Base-by-base conservation (phyloP, 805 yeast genomes). In the Millerozyma acaciae region DNA sequence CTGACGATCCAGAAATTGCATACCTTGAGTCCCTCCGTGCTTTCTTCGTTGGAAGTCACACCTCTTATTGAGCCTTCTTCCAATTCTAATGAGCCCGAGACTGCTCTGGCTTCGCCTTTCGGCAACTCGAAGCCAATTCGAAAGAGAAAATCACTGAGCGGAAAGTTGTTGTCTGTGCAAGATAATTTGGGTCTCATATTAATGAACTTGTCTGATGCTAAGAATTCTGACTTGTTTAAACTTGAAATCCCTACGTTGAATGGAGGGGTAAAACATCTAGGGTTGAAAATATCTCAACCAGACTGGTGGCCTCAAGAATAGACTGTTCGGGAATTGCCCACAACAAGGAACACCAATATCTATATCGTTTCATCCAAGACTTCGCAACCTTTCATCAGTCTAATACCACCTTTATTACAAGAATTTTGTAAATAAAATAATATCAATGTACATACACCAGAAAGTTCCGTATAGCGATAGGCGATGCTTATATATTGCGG, bases 251-350 rank as follows among this genome's bases (percentile, higher is more conserved):
- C 58, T 2, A 36, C 42, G 37, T 30, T 48, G 4, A 38, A 46
- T 4, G 50, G 41, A 17, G 50, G 48, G 2, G 33, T 55, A 4
- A 47, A 47, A 24, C 43, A 44, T 24, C 47, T 78, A 6, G 70
- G 70, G 1, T 57, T 80, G 16, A 68, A 69, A 44, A 84, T 78
- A 0, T 65, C 62, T 38, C 59, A 62, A 5, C 93, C 94, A 0
- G 78, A 71, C 31, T 84, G 90, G 89, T 84, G 90, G 88, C 88
- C 88, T 0, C 62, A 55, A 26, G n/a, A n/a, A n/a, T n/a, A n/a
- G n/a, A n/a, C n/a, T n/a, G n/a, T n/a, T n/a, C n/a, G n/a, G n/a
- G n/a, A n/a, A n/a, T n/a, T n/a, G n/a, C n/a, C n/a, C n/a, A n/a
- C n/a, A n/a, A n/a, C n/a, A n/a, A n/a, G n/a, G n/a, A n/a, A n/a